Evolutionary conservation across 2,329 filamentous ascomycete species (phyloP).

Genomic region (Cladosporium oxysporum): DNA sequence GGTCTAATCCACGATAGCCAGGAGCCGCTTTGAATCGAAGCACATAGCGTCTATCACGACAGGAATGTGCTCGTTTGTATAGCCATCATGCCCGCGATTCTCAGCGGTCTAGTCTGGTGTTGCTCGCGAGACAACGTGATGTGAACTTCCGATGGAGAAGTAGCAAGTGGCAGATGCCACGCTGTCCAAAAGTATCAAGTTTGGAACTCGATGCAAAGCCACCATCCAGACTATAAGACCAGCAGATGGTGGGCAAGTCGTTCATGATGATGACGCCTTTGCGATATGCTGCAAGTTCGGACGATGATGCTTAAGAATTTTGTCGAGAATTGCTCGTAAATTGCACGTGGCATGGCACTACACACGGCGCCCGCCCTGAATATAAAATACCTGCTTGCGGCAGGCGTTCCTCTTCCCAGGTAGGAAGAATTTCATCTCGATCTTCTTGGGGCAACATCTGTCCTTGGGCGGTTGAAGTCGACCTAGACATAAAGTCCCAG

Average conservation of each 20-base stretch:
- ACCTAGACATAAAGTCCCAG: not conserved
- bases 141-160: not conserved
- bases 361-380: not conserved
- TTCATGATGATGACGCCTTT: not conserved
- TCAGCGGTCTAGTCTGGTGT: not conserved
- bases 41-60: too few species aligned
- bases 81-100: too few species aligned
- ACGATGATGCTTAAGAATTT: not conserved
- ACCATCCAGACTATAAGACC: not conserved
- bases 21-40: too few species aligned
- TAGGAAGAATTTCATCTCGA: not conserved
- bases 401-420: not conserved
- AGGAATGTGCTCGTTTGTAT: too few species aligned
- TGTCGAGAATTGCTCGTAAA: not conserved
- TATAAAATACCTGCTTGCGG: not conserved
- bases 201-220: not conserved
- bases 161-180: not conserved
- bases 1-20: too few species aligned
- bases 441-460: not conserved
- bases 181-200: not conserved
- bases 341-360: not conserved
- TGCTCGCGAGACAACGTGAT: not conserved
- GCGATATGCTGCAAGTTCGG: not conserved
- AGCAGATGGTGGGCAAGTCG: not conserved
- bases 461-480: not conserved